Evolutionary conservation across 2,329 filamentous ascomycete species (phyloP), one percentile per base, ranked within the genome.

Genomic region (Thelonectria olida): DNA sequence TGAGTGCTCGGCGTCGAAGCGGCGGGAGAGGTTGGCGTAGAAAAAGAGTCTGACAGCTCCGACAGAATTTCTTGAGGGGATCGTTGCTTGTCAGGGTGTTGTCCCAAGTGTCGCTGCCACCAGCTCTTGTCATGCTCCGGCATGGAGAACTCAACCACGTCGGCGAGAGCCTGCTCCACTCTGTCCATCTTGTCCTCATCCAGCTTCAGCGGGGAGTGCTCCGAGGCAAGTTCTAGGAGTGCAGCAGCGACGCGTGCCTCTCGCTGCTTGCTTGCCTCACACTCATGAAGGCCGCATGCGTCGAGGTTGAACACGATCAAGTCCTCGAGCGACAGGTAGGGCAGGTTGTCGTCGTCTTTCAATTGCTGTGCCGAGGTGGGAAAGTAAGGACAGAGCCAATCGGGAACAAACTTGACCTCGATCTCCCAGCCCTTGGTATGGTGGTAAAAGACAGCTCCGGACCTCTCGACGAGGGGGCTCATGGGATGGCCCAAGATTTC

Each of bases 381-480:
- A 31, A 73, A 71, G 48, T 70, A 73, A 0, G 71, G 68, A 53
- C 71, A 72, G 3, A 73, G 63, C 71, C 71, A 73, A 66, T 73
- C 71, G 27, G 71, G 71, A 10, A 73, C 65, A 25, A 73, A 66
- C 62, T 73, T 73, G 9, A 73, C 71, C 28, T 73, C 68, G 7
- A 73, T 63, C 48, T 73, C 68, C 70, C 70, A 73, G 22, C 70
- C 68, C 44, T 36, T 67, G 0, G 71, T 55, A 48, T 71, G 69
- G 13, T 59, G 63, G 58, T 72, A 73, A 17, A 66, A 66, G 44
- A 73, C 64, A 8, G 56, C 62, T 8, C 71, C 71, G 7, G 71
- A 64, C 36, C 63, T 68, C 48, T 73, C 71, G 34, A 66, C 52
- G n/a, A 73, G 67, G 7, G 71, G 71, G 5, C 61, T 71, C 62